Conservation (phyloP, 2,329 filamentous ascomycete genomes). For the Pseudocercospora pini-densiflorae region DNA sequence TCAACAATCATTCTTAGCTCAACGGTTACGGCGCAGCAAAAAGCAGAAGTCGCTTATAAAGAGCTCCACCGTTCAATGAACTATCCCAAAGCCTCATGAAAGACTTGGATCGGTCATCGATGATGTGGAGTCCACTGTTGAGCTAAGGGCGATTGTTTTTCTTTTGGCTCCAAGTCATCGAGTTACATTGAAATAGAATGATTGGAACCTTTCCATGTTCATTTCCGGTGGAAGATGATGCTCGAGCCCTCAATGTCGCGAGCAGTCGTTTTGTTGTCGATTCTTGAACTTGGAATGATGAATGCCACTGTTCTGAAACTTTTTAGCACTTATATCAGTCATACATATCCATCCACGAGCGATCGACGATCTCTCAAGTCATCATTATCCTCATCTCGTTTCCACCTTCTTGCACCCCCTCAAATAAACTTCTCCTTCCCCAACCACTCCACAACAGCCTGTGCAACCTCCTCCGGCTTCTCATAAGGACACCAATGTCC, state of each 20-base stretch:
- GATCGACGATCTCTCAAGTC: no score
- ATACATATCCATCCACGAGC: no score
- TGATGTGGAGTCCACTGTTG: not conserved
- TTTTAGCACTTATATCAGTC: no score
- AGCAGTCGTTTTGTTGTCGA: no score
- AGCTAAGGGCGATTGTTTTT: not conserved
- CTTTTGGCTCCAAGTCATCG: no score
- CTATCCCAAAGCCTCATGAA: not conserved
- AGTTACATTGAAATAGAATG: no score
- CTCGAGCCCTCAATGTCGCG: no score
- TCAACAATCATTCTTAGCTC: not conserved
- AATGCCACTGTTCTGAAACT: no score
- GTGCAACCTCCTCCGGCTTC: constrained; percentile 32
- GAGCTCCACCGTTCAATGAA: not conserved
- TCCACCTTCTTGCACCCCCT: not conserved
- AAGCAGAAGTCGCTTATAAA: not conserved
- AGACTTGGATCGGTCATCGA: not conserved
- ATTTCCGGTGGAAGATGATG: no score
- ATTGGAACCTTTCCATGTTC: no score
- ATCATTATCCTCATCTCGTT: no score
- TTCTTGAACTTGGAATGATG: no score
- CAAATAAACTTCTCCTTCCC: constrained; percentile 20
- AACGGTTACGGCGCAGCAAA: not conserved
- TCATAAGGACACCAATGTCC: constrained; percentile 37
- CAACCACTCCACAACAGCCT: constrained; percentile 27